Conservation (phyloP, 2,329 filamentous ascomycete species). For the Dactylellina cionopaga region DNA sequence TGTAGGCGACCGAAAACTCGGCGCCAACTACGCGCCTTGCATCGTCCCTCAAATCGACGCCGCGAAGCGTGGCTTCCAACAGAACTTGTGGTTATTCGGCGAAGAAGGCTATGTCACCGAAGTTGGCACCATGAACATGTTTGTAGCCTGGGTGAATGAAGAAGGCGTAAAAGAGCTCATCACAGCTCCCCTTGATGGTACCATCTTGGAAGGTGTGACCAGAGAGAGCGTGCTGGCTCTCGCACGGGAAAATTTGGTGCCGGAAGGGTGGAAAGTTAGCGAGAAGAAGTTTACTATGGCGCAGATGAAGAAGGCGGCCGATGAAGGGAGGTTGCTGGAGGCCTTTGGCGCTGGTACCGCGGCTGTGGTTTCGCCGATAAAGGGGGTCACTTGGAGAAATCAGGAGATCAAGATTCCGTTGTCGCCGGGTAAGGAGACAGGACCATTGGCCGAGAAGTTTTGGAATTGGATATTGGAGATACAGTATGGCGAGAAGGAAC, state of each 20-base stretch:
- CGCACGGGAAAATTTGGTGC: constrained; percentile 81
- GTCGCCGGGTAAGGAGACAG: constrained; percentile 82
- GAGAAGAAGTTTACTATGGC: constrained; percentile 94
- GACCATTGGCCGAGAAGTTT: constrained; percentile 84
- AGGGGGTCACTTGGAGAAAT: constrained; percentile 88
- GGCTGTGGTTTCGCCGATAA: constrained; percentile 89
- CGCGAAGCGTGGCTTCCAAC: constrained; percentile 89
- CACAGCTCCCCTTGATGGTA: constrained; percentile 95
- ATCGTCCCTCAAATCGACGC: constrained; percentile 96
- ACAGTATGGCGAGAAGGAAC: constrained; percentile 92
- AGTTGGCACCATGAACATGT: constrained; percentile 99
- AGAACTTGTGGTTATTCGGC: constrained; percentile 97
- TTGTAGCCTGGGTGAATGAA: constrained; percentile 82
- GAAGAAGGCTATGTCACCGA: constrained; percentile 96
- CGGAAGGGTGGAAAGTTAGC: constrained; percentile 85
- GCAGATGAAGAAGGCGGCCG: constrained; percentile 81
- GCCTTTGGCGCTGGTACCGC: constrained; percentile 94
- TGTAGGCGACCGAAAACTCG: constrained; percentile 97
- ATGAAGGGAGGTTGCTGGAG: constrained; percentile 87
- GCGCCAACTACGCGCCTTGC: constrained; percentile 99
- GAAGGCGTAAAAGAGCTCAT: constrained; percentile 91
- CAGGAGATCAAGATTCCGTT: constrained; percentile 81
- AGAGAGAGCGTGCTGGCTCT: constrained; percentile 89
- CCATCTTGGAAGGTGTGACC: constrained; percentile 94
- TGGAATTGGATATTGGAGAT: constrained; percentile 96